Evolutionary conservation across 129 eudicot species (phyloP).

Genomic region (Lactuca sativa): DNA sequence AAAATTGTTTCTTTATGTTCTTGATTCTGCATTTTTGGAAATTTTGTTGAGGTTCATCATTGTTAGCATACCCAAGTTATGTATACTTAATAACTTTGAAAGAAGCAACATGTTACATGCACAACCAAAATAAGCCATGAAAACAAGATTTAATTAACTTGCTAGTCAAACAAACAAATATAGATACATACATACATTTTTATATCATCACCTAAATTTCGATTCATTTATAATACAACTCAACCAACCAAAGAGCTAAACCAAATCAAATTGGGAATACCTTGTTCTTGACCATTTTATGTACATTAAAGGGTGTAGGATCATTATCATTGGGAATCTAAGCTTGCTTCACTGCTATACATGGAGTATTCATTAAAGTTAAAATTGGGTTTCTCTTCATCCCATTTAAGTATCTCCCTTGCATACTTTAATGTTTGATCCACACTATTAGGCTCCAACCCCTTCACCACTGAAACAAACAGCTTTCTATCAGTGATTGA

Average conservation of each 20-base stretch:
- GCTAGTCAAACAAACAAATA: conserved; percentile 21
- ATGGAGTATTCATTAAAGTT: conserved; percentile 61
- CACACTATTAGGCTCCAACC: conserved; percentile 78
- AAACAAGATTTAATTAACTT: conserved; percentile 3
- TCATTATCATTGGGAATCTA: conserved; percentile 46
- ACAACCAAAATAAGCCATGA: too few relatives aligned
- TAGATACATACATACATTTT: conserved; percentile 15
- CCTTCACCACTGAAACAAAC: conserved; percentile 76
- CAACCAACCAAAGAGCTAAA: conserved; percentile 23
- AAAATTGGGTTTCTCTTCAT: conserved; percentile 73
- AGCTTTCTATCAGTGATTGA: conserved; percentile 67
- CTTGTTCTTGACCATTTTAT: conserved; percentile 19
- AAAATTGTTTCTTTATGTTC: too few relatives aligned
- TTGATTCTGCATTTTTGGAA: too few relatives aligned
- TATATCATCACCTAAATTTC: conserved; percentile 13
- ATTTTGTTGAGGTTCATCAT: too few relatives aligned
- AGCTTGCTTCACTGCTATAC: conserved; percentile 65
- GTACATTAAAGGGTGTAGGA: conserved; percentile 1
- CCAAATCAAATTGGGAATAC: conserved; percentile 19
- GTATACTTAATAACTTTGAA: too few relatives aligned
- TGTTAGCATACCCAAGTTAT: too few relatives aligned
- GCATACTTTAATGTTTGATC: conserved; percentile 84
- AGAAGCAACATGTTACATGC: too few relatives aligned
- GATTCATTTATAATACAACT: conserved; percentile 33
- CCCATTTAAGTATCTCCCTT: conserved; percentile 89